phyloP scores from a whole-genome alignment of 805 yeast species.

The Torulaspora gathmanii region DNA sequence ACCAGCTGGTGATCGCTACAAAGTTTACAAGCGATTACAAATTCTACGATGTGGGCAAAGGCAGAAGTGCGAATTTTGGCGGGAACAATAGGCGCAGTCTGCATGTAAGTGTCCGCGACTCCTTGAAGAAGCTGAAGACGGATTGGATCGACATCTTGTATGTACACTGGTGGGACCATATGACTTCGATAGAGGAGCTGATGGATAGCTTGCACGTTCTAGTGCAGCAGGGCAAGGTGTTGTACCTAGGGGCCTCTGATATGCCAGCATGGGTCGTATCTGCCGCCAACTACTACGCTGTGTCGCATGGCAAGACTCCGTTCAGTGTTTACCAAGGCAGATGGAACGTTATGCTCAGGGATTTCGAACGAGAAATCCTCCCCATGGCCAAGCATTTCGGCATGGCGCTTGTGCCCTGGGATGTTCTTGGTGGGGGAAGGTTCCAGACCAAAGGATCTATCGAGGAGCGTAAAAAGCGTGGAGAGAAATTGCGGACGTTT shows the following conservation, averaged over 20 bases:
- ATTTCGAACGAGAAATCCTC: conserved; percentile 26
- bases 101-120: conserved; percentile 12
- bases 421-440: conserved; percentile 21
- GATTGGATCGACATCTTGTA: conserved; percentile 23
- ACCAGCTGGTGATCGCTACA: conserved; percentile 24
- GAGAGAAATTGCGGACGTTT: conserved; percentile 13
- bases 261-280: conserved; percentile 26
- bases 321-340: conserved; percentile 24
- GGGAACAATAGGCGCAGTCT: conserved; percentile 10
- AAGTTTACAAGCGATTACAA: conserved; percentile 13
- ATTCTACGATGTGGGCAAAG: conserved; percentile 4
- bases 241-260: conserved; percentile 24
- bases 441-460: conserved; percentile 19
- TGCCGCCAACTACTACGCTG: conserved; percentile 19
- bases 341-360: conserved; percentile 21
- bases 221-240: conserved; percentile 21
- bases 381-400: conserved; percentile 25
- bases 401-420: conserved; percentile 29
- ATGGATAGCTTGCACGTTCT: conserved; percentile 19
- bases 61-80: conserved; percentile 7
- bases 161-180: conserved; percentile 26
- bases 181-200: conserved; percentile 21
- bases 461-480: conserved; percentile 16
- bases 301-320: conserved; percentile 19
- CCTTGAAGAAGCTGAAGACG: conserved; percentile 17